A percentile compares a stretch with the other conserved stretches of the same genome.
These are phyloP conservation scores for Cardamine occulta DNA, from an alignment of 345 rosid genomes.

Conservation along the genomic window DNA sequence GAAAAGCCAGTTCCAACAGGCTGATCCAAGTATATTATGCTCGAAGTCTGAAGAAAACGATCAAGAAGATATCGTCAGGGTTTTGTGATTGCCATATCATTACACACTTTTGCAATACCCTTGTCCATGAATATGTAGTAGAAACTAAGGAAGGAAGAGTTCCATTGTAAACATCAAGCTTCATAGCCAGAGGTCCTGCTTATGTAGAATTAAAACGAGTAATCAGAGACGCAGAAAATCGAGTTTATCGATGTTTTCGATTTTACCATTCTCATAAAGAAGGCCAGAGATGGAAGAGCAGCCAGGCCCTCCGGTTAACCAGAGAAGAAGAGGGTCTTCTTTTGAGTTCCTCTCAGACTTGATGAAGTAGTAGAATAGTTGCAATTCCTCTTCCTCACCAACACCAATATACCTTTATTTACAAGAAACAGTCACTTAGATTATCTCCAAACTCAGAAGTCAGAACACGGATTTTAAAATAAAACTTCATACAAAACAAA, in stretches of 20 bases:
- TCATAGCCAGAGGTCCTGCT: slow-evolving; percentile 62
- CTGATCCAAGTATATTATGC: slow-evolving; percentile 63
- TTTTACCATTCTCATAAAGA: slow-evolving; percentile 10
- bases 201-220: slow-evolving; percentile 37
- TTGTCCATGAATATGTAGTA: slow-evolving; percentile 71
- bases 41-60: slow-evolving; percentile 61
- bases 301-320: slow-evolving; percentile 76
- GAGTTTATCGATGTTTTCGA: no score
- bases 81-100: slow-evolving; percentile 39
- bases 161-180: slow-evolving; percentile 57
- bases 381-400: slow-evolving; percentile 50
- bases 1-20: slow-evolving; percentile 80
- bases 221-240: slow-evolving; percentile 47
- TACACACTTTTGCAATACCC: slow-evolving; percentile 52
- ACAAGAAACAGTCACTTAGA: not conserved
- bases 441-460: not conserved
- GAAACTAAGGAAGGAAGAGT: slow-evolving; percentile 58
- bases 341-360: slow-evolving; percentile 55
- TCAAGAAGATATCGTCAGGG: slow-evolving; percentile 12
- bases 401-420: slow-evolving; percentile 54
- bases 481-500: not conserved
- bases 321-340: slow-evolving; percentile 58
- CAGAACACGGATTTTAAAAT: not conserved
- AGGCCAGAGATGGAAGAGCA: slow-evolving; percentile 54
- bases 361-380: slow-evolving; percentile 60